A percentile compares a stretch with the other conserved stretches of the same genome.
Conservation (phyloP, 306 rosid genomes). For the Acacia melanoxylon region DNA sequence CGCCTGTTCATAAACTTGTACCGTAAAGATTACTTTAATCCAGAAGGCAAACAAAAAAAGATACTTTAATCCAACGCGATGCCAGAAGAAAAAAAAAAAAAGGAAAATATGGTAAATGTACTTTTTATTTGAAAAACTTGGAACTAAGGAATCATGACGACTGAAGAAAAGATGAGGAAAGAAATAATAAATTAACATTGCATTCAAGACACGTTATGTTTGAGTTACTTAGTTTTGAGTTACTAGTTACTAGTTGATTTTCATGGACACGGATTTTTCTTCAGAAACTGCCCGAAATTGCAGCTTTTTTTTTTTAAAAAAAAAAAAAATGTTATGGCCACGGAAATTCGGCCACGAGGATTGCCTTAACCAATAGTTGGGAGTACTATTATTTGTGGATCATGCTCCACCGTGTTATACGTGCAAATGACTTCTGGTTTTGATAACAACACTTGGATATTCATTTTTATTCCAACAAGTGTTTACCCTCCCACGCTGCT, state of each 20-base stretch:
- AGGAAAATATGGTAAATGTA: background rate
- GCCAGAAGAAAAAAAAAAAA: background rate
- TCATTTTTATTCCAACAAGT: background rate
- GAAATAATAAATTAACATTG: background rate
- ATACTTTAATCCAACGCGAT: background rate
- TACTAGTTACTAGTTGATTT: background rate
- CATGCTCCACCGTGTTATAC: background rate
- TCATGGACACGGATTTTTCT: background rate
- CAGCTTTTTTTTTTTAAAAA: no score
- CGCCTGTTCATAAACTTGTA: background rate
- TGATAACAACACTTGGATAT: background rate
- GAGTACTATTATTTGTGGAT: background rate
- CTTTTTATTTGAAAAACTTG: background rate
- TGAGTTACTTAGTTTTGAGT: background rate
- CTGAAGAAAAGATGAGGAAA: background rate
- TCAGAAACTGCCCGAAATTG: background rate
- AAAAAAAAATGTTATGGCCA: background rate
- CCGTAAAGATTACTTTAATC: background rate
- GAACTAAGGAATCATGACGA: background rate
- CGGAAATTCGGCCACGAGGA: background rate
- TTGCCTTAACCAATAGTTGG: background rate
- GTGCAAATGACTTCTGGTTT: background rate
- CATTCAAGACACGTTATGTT: slow-evolving; percentile 1
- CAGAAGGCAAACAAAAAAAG: no score
- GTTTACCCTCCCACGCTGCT: no score